Evolutionary conservation across 257 asterid genomes (phyloP), one percentile per base, ranked within the genome.

Genomic region (Plantago ovata): DNA sequence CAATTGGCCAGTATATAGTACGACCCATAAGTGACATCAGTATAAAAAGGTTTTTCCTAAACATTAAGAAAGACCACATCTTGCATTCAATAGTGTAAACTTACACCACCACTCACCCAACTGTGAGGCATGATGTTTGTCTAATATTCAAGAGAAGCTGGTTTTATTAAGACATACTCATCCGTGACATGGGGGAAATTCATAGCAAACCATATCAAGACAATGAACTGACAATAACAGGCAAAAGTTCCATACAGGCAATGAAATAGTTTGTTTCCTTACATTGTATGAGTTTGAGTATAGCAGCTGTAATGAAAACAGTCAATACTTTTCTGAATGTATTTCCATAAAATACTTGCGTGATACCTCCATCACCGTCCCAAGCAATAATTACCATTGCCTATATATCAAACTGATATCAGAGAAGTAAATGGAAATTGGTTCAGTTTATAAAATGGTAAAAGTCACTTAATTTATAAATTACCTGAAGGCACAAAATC

Each of bases 301-400:
- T 70, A 49, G 97, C 90, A 68, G 98, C 95, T 66, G 97, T 85
- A 60, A 92, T 85, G 82, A 92, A 92, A 69, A 92, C 75, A 77
- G 97, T 92, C 77, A 84, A 69, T 16, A 88, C 95, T 70, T 79
- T 85, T 90, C 75, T 79, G 84, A 92, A 82, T 63, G 83, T 89
- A 44, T 88, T 80, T 33, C 77, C 83, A 8, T 71, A 78, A 73
- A 86, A 84, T 68, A 88, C 58, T 55, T 70, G 72, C 40, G 91
- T 58, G 56, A 81, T 62, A 56, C 72, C 54, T 19, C 95, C 98
- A 3, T 95, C 76, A 47, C 95, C 89, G 70, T 88, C 73, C 98
- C 98, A 92, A 43, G 98, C 75, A 68, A 92, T 79, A 66, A 92
- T 78, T 62, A 92, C 85, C 98, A 92, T 92, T 48, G 95, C 97